These are phyloP conservation scores for Hibiscus trionum DNA, from an alignment of 345 rosid species.

Conservation along the genomic window DNA sequence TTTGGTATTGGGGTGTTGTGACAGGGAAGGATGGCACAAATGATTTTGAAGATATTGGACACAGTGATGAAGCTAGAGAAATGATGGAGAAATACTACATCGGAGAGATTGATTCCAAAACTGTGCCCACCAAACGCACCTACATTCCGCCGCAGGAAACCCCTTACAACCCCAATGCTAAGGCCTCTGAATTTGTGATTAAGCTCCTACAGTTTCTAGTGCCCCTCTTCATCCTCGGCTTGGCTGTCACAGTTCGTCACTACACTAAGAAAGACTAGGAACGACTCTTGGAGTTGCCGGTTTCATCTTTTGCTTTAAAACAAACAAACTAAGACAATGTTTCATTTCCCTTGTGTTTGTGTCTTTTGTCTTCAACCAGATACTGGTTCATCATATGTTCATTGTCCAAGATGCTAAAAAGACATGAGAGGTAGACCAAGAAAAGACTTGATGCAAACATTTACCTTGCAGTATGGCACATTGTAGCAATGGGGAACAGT, in stretches of 20 bases:
- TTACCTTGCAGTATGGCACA: not conserved
- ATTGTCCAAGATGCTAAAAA: not conserved
- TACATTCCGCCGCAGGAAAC: conserved; percentile 48
- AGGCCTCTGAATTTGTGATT: conserved; percentile 50
- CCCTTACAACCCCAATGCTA: conserved; percentile 19
- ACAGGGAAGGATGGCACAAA: conserved; percentile 90
- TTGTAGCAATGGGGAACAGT: not conserved
- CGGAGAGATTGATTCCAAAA: conserved; percentile 61
- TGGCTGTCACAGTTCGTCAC: conserved; percentile 43
- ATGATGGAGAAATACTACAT: conserved; percentile 67
- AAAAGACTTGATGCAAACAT: not conserved
- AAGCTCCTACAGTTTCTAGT: conserved; percentile 84
- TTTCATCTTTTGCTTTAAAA: not conserved
- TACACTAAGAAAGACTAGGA: conserved; percentile 59
- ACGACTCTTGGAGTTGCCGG: not conserved
- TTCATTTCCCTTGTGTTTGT: no score
- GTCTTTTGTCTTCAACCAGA: not conserved
- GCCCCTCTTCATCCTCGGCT: conserved; percentile 76
- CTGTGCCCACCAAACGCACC: conserved; percentile 48
- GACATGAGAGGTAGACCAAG: not conserved
- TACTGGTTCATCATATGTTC: not conserved
- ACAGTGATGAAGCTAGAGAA: conserved; percentile 85
- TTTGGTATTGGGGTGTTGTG: not conserved
- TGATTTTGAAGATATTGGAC: conserved; percentile 94
- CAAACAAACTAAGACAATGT: no score